Base-by-base conservation (phyloP, 2,329 filamentous ascomycete genomes). In the Botrytis byssoidea region DNA sequence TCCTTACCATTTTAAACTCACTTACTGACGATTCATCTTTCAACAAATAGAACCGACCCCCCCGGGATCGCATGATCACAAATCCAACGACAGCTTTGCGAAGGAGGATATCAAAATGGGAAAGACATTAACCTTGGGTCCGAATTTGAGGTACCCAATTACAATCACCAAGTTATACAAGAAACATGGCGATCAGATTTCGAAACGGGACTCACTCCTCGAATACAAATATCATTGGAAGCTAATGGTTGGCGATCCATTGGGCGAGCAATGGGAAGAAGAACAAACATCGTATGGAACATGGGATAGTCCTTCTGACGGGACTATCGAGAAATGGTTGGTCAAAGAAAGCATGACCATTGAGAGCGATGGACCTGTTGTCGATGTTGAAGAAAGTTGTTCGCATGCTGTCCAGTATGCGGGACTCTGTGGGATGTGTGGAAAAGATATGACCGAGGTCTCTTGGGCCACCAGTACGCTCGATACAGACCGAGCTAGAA, bases 401-500 rank as follows among this genome's bases (percentile, higher is more conserved):
- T 88, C 92, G 44, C 96, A 99, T 83, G 93, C 95, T 79, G 88
- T 97, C 59, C 95, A 98, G 83, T 97, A 93, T 81, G 92, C 92
- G 73, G 95, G 95, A 63, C 88, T 99, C 77, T 99, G 96, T 84
- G 94, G 91, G 74, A 89, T 95, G 75, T 99, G 96, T 83, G 96
- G 96, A 76, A 94, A 95, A 83, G 95, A 98, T 83, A 97, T 99
- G 94, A 97, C 93, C 72, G 91, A 94, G 87, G 88, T 91, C 78
- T 92, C 91, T 82, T 98, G 94, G 88, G 94, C 93, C 72, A 94
- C 91, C 74, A 91, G 95, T 76, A 86, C 90, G 66, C 88, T 89
- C 78, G 93, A 97, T 82, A 92, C 93, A 3, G 90, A 92, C 76
- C 93, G 95, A 78, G 96, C 96, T 70, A 94, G 92, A 74, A 95